A percentile compares a stretch with the other conserved stretches of the same genome.
Evolutionary conservation across 495 filamentous ascomycete genomes (phyloP).

Genomic region (Chaetomium tenue): DNA sequence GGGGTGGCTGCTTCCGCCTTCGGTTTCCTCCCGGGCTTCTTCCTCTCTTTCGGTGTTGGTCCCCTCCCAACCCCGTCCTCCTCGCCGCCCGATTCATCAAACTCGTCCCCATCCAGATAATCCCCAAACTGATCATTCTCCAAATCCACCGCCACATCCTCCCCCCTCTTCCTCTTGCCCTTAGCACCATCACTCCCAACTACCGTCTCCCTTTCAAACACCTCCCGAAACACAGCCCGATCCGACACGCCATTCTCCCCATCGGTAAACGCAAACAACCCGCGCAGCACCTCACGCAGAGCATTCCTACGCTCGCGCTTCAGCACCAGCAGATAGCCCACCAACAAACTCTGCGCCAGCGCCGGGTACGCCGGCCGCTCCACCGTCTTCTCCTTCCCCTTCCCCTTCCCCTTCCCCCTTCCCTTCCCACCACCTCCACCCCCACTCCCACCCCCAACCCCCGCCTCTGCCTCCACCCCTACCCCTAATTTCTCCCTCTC

Average conservation of each 20-base stretch:
- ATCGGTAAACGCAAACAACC: constrained; percentile 42
- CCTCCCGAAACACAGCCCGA: constrained; percentile 44
- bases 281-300: constrained; percentile 44
- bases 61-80: constrained; percentile 26
- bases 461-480: background rate
- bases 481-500: background rate
- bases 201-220: constrained; percentile 50
- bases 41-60: constrained; percentile 7
- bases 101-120: constrained; percentile 8
- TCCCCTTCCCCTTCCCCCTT: background rate
- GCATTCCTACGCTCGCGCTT: constrained; percentile 33
- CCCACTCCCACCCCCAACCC: background rate
- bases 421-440: background rate
- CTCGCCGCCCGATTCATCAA: constrained; percentile 28
- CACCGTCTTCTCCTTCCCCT: too few species aligned
- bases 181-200: constrained; percentile 50
- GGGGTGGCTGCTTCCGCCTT: background rate
- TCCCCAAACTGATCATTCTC: constrained; percentile 22
- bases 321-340: constrained; percentile 35
- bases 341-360: constrained; percentile 36
- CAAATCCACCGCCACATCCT: background rate
- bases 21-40: constrained; percentile 5
- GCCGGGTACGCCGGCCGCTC: too few species aligned
- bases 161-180: constrained; percentile 46
- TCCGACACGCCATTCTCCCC: constrained; percentile 34